phyloP scores from a whole-genome alignment of 2,329 filamentous ascomycete species.

The Trichoderma sp. region DNA sequence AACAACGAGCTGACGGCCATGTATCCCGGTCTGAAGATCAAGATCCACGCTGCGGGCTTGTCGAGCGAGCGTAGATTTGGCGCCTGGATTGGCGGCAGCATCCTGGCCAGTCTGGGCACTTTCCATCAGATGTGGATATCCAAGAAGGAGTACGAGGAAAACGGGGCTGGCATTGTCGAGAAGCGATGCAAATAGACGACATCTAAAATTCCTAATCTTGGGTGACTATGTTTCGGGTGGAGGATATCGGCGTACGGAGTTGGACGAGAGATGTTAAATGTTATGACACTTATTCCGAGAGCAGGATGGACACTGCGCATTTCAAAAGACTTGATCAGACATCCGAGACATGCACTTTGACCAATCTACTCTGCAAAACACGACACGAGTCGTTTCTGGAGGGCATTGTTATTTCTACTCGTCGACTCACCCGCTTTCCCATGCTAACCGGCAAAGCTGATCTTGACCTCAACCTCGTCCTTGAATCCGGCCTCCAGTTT shows the following conservation, averaged over 20 bases:
- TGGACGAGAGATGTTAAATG: constrained; percentile 35
- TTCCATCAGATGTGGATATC: constrained; percentile 99
- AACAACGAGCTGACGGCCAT: constrained; percentile 79
- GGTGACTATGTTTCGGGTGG: constrained; percentile 1
- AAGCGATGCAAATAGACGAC: constrained; percentile 82
- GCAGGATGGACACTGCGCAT: constrained; percentile 8
- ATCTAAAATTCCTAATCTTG: not conserved
- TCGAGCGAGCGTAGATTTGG: constrained; percentile 89
- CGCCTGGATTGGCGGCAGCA: constrained; percentile 95
- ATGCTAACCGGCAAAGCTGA: constrained; percentile 54
- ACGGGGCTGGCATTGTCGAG: constrained; percentile 86
- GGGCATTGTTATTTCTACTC: not conserved
- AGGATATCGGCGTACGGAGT: constrained; percentile 43
- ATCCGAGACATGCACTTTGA: constrained; percentile 6
- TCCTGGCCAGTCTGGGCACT: constrained; percentile 89
- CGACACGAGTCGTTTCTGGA: not conserved
- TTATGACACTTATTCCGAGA: constrained; percentile 26
- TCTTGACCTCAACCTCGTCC: constrained; percentile 74
- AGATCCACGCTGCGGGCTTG: constrained; percentile 83
- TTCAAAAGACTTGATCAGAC: constrained; percentile 3
- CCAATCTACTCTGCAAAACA: constrained; percentile 3
- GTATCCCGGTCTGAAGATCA: constrained; percentile 84
- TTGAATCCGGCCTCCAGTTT: constrained; percentile 71
- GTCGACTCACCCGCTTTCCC: not conserved
- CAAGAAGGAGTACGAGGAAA: constrained; percentile 96